A percentile compares a stretch with the other conserved stretches of the same genome.
phyloP scores from a whole-genome alignment of 768 basidiomycete species.

The Phylloporus scabripes region DNA sequence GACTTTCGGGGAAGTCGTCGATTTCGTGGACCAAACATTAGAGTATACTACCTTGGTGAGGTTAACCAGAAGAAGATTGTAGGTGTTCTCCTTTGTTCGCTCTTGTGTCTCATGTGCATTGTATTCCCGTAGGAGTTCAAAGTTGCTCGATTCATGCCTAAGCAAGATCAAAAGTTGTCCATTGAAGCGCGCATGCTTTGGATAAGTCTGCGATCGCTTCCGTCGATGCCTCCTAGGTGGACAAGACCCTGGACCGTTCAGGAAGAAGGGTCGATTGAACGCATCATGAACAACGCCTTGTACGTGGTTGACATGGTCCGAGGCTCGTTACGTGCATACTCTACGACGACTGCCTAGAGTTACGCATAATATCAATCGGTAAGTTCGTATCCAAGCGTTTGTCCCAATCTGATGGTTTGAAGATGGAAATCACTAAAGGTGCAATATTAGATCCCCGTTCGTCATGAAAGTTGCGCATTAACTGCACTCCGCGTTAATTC shows the following conservation, averaged over 20 bases:
- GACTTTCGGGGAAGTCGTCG: slow-evolving; percentile 21
- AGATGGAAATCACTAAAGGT: too few species aligned
- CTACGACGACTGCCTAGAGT: background rate
- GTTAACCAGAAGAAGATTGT: slow-evolving; percentile 13
- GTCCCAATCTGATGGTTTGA: too few species aligned
- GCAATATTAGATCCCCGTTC: too few species aligned
- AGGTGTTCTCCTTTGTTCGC: background rate
- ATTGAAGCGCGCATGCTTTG: slow-evolving; percentile 3
- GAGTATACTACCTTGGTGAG: slow-evolving; percentile 24
- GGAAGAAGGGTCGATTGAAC: background rate
- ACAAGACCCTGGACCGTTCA: too few species aligned
- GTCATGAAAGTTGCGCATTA: too few species aligned
- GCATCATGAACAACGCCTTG: slow-evolving; percentile 12
- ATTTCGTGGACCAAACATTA: slow-evolving; percentile 26
- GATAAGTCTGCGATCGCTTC: slow-evolving; percentile 2
- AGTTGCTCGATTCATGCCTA: slow-evolving; percentile 4
- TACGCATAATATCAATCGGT: background rate
- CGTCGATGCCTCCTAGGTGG: too few species aligned
- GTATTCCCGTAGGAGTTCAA: background rate
- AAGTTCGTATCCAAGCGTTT: too few species aligned
- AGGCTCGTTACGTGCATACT: background rate
- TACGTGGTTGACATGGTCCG: slow-evolving; percentile 12
- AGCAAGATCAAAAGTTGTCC: slow-evolving; percentile 6
- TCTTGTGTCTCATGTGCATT: background rate
- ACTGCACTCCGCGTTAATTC: too few species aligned